These are phyloP conservation scores for Penicillium mononematosum DNA, from an alignment of 495 filamentous ascomycete genomes.

Conservation along the genomic window DNA sequence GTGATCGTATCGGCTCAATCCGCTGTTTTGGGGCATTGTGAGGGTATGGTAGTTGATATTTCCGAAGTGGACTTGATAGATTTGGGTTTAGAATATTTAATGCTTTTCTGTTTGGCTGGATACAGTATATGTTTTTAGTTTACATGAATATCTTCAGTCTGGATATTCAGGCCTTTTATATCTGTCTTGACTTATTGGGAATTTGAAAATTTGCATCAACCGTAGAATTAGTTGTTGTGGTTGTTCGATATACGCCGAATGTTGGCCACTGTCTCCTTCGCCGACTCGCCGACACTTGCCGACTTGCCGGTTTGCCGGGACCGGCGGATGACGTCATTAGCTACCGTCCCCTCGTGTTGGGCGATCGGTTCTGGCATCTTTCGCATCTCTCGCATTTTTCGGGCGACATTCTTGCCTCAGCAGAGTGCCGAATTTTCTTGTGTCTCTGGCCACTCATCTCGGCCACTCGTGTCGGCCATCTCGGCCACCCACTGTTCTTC, in stretches of 20 bases:
- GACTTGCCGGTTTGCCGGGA: background rate
- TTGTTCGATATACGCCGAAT: background rate
- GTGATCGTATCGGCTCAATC: background rate
- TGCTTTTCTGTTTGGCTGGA: background rate
- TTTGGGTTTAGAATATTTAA: background rate
- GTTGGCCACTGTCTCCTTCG: background rate
- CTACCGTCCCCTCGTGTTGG: background rate
- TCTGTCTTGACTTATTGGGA: background rate
- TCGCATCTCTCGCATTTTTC: background rate
- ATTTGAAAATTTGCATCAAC: background rate
- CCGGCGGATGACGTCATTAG: conserved; percentile 8
- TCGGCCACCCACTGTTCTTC: background rate
- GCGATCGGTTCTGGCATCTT: no score
- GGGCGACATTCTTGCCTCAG: background rate
- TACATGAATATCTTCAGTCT: background rate
- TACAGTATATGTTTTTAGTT: background rate
- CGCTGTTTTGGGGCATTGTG: conserved; percentile 3
- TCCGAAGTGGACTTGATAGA: background rate
- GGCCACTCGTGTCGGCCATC: background rate
- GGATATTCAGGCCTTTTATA: background rate
- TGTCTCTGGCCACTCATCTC: background rate
- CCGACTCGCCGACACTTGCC: background rate
- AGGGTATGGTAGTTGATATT: background rate
- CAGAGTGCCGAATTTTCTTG: background rate
- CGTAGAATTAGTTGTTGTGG: background rate